Evolutionary conservation across 2,329 filamentous ascomycete genomes (phyloP), one percentile per base, ranked within the genome.

Genomic region (Pyricularia sp.): DNA sequence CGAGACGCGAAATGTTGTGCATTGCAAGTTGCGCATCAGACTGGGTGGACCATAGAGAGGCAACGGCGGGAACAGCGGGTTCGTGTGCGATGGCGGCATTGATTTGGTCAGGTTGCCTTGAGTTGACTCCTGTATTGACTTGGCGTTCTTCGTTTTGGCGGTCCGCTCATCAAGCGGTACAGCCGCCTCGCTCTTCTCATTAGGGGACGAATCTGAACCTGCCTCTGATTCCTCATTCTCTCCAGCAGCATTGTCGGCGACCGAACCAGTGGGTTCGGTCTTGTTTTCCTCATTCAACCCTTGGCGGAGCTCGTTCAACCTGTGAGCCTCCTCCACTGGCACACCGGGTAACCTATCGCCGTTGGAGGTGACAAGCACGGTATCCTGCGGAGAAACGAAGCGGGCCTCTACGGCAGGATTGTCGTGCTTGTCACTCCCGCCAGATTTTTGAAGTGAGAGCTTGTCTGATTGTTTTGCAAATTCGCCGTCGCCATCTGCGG

Each of bases 11-110:
- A 94, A 89, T 19, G 81, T 77, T 33, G 81, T 74, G 71, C 85
- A 90, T 68, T 93, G 88, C 0, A 91, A 35, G 35, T 84, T 80
- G 62, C 86, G 82, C n/a, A 88, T 66, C 0, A 83, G 63, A 0
- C 88, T 87, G 0, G 91, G 86, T 0, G 91, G 88, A 0, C 90
- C 90, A 70, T 96, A 96, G 0, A 91, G 78, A 0, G 92, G 92
- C 9, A 96, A 75, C 1, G 91, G 90, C 6, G 92, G 92, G 69
- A 97, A 97, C 5, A 96, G 78, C 3, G 90, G 89, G 69, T 93
- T 88, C 1, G 90, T 93, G 68, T 85, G 82, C 8, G 86, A 86
- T 1, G 86, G 85, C 0, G 88, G 87, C 76, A 81, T 81, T 16
- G 80, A 72, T 66, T 73, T 76, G 59, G 75, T 74, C 22, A 84